A percentile compares a stretch with the other conserved stretches of the same genome.
Evolutionary conservation across 495 filamentous ascomycete species (phyloP).

Genomic region (Neurospora sp.): DNA sequence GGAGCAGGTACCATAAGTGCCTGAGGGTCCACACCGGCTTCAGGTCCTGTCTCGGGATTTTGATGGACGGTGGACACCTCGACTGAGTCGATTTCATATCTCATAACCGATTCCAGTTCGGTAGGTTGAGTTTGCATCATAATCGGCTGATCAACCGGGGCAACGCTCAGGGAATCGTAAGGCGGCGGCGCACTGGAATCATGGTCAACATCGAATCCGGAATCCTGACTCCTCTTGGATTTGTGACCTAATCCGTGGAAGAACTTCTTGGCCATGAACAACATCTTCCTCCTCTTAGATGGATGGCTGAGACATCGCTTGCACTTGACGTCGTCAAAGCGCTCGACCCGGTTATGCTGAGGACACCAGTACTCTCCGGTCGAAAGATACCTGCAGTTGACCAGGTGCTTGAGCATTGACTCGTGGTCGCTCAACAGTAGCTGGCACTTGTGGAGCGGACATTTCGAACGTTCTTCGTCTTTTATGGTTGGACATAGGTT

Average conservation of each 20-base stretch:
- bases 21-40: constrained; percentile 21
- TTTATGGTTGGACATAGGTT: constrained; percentile 25
- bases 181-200: constrained; percentile 23
- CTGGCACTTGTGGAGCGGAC: constrained; percentile 33
- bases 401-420: constrained; percentile 35
- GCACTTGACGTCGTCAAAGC: constrained; percentile 38
- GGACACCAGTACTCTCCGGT: constrained; percentile 39
- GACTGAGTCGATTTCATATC: constrained; percentile 37
- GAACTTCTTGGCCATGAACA: constrained; percentile 38
- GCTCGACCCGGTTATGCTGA: constrained; percentile 37
- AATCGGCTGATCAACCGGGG: background rate
- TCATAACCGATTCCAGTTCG: constrained; percentile 33
- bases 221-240: constrained; percentile 17
- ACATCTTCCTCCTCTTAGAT: constrained; percentile 36
- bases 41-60: constrained; percentile 4
- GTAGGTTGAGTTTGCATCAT: background rate
- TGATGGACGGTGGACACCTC: constrained; percentile 12
- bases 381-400: constrained; percentile 29
- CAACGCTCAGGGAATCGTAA: constrained; percentile 31
- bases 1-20: constrained; percentile 11
- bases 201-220: constrained; percentile 13
- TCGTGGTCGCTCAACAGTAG: constrained; percentile 34
- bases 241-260: constrained; percentile 39
- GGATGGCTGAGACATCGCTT: constrained; percentile 34
- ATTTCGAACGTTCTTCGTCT: constrained; percentile 29